phyloP scores from a whole-genome alignment of 768 basidiomycete species.

The Suillus tomentosus region DNA sequence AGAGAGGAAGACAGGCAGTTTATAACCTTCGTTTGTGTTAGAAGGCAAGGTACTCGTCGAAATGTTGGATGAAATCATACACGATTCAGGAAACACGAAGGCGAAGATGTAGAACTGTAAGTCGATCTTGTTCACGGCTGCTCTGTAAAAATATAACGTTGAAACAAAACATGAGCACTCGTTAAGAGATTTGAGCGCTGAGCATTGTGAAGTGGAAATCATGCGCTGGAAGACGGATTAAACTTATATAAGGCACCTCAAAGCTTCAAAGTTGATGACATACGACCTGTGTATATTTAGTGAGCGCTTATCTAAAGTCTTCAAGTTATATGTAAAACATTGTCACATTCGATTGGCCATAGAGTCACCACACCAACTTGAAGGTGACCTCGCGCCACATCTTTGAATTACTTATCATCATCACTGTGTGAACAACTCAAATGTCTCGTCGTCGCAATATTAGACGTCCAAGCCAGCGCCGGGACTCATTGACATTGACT shows the following conservation, averaged over 20 bases:
- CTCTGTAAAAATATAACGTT: not conserved
- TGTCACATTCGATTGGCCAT: too few relatives aligned
- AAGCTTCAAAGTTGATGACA: too few relatives aligned
- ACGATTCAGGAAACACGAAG: not conserved
- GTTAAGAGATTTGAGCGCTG: not conserved
- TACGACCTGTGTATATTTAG: too few relatives aligned
- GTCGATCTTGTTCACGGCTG: not conserved
- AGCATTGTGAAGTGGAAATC: too few relatives aligned
- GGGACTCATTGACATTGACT: not conserved
- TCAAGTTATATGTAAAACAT: too few relatives aligned
- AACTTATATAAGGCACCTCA: too few relatives aligned
- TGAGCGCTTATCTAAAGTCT: too few relatives aligned
- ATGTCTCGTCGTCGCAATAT: not conserved
- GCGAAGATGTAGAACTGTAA: too few relatives aligned
- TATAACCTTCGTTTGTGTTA: not conserved
- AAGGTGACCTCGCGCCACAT: not conserved
- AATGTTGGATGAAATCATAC: slow-evolving; percentile 15
- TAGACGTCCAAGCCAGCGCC: not conserved
- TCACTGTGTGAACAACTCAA: not conserved
- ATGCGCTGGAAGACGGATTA: too few relatives aligned
- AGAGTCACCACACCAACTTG: not conserved
- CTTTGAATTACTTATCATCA: not conserved
- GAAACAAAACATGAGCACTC: not conserved
- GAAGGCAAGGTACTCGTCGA: slow-evolving; percentile 20
- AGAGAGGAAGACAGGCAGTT: slow-evolving; percentile 34